phyloP scores from a whole-genome alignment of 2,329 filamentous ascomycete genomes.

The Colletotrichum liriopes region DNA sequence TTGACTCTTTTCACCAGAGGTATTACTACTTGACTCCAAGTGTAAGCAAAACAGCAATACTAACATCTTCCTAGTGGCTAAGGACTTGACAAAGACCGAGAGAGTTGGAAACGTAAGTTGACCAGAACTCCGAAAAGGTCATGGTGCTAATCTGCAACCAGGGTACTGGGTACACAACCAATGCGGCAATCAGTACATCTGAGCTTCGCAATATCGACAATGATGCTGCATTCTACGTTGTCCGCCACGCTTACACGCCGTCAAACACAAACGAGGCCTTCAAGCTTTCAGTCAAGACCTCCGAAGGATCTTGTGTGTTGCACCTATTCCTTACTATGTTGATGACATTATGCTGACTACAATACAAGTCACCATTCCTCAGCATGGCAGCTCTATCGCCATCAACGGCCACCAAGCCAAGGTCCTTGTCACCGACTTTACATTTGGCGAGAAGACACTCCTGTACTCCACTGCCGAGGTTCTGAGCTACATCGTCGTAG shows the following conservation, averaged over 20 bases:
- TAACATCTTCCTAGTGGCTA: conserved; percentile 56
- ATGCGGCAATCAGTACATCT: conserved; percentile 65
- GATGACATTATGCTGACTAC: neutral
- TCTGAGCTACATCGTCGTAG: conserved; percentile 65
- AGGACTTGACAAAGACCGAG: conserved; percentile 70
- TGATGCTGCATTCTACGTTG: conserved; percentile 72
- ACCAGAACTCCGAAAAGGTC: neutral
- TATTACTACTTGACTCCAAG: neutral
- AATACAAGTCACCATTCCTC: conserved; percentile 64
- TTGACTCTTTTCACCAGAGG: conserved; percentile 71
- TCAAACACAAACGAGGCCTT: conserved; percentile 67
- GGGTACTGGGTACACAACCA: conserved; percentile 66
- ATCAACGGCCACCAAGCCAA: conserved; percentile 75
- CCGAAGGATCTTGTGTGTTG: conserved; percentile 59
- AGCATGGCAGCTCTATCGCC: conserved; percentile 62
- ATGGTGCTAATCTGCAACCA: conserved; percentile 50
- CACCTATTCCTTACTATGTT: rapidly evolving
- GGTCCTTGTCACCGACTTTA: conserved; percentile 73
- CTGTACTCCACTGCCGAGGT: conserved; percentile 72
- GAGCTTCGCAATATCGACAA: conserved; percentile 73
- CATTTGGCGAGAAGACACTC: conserved; percentile 65
- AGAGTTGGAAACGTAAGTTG: conserved; percentile 54
- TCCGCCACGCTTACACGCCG: conserved; percentile 68
- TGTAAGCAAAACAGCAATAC: neutral
- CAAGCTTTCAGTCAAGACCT: conserved; percentile 70